Evolutionary conservation across 208 protist species (phyloP), one percentile per base, ranked within the genome.

Genomic region (Herpetomonas tarakana): DNA sequence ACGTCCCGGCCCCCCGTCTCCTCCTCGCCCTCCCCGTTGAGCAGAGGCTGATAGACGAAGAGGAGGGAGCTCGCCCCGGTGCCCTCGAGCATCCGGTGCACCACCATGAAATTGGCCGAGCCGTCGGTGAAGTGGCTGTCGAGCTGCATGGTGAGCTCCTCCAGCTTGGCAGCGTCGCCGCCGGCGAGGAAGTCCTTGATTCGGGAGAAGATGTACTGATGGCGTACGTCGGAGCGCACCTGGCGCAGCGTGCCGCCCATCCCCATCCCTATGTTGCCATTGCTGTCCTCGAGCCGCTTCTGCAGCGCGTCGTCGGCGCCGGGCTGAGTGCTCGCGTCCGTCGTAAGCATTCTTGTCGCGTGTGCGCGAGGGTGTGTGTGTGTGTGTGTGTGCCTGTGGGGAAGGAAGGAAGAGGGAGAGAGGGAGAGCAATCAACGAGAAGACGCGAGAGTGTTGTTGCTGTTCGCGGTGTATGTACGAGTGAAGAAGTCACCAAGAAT

Each of bases 141-240:
- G 11, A 88, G 49, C 69, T 94, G 83, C 21, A 72, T 74, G 14
- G 73, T 78, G 21, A 96, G 69, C 30, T 80, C 76, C n/a, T 91
- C 87, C 1, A 49, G 14, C 46, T 76, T 73, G 21, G 74, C 71
- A 11, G 64, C 61, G 38, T 96, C 91, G 29, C 87, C 87, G 35
- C 71, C 76, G n/a, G 83, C 75, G 61, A 96, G 76, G 59, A 94
- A 96, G 58, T 96, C 91, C 60, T 87, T 87, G 26, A 96, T 35
- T 25, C 91, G 87, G 6, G 83, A 77, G 58, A 96, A 94, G 58
- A 96, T 39, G 74, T 96, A 94, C 62, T 86, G 59, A 65, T 96
- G 91, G 26, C 87, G 85, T 7, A 86, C 29, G 55, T 96, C 91
- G 26, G 78, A 81, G 45, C 86, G 85, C 56, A 84, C 66, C 4